Evolutionary conservation across 2,329 filamentous ascomycete species (phyloP).

Genomic region (Aspergillus sp.): DNA sequence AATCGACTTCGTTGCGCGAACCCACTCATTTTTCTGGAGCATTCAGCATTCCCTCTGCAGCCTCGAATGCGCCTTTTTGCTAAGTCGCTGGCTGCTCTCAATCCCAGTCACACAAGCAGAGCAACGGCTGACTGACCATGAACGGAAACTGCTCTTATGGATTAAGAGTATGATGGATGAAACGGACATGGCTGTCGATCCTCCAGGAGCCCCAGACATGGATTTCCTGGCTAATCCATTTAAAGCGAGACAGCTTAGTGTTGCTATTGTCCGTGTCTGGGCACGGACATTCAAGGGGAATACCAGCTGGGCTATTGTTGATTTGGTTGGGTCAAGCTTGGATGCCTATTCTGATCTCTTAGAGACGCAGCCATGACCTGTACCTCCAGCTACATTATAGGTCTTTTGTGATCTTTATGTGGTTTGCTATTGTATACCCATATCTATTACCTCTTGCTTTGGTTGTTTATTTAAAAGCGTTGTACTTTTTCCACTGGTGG

Average conservation of each 20-base stretch:
- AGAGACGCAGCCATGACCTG: slow-evolving; percentile 20
- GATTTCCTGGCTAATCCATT: slow-evolving; percentile 38
- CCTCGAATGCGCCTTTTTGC: slow-evolving; percentile 46
- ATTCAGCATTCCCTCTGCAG: slow-evolving; percentile 51
- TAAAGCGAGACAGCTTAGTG: slow-evolving; percentile 40
- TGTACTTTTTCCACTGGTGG: neutral
- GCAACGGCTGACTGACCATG: slow-evolving; percentile 40
- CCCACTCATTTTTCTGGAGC: slow-evolving; percentile 50
- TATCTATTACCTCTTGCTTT: neutral
- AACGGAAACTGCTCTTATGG: slow-evolving; percentile 42
- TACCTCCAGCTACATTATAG: slow-evolving; percentile 3
- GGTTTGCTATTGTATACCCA: slow-evolving; percentile 16
- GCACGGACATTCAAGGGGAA: slow-evolving; percentile 43
- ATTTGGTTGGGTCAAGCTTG: slow-evolving; percentile 40
- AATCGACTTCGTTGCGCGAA: slow-evolving; percentile 47
- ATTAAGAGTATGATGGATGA: slow-evolving; percentile 46
- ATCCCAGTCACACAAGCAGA: slow-evolving; percentile 39
- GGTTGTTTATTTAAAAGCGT: slow-evolving; percentile 3
- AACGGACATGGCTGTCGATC: slow-evolving; percentile 40
- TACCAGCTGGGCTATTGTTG: slow-evolving; percentile 44
- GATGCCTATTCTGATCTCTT: slow-evolving; percentile 42
- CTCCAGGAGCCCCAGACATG: slow-evolving; percentile 32
- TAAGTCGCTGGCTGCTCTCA: slow-evolving; percentile 41
- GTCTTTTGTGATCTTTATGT: slow-evolving; percentile 1
- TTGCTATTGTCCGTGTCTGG: slow-evolving; percentile 44